Evolutionary conservation across 2,329 filamentous ascomycete species (phyloP).

Genomic region (Trichoderma lentiforme): DNA sequence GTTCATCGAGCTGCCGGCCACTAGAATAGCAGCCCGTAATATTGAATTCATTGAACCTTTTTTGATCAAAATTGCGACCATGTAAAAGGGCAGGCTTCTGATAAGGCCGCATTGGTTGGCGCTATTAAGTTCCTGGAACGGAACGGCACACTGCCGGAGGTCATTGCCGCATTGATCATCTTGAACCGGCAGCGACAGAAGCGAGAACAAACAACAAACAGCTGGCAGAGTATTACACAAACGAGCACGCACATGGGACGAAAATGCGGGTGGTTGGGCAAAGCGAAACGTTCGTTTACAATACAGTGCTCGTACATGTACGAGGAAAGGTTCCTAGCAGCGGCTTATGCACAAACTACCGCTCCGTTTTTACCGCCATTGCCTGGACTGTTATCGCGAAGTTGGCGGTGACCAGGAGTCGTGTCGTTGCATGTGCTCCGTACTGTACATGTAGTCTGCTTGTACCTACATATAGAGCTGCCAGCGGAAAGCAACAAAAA

Average conservation of each 20-base stretch:
- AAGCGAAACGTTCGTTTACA: neutral
- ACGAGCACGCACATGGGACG: neutral
- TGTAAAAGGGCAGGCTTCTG: neutral
- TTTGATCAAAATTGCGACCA: neutral
- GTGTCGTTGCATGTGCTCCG: neutral
- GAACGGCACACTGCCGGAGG: conserved; percentile 4
- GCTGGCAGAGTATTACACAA: neutral
- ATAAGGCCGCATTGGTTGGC: neutral
- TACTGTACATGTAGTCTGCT: neutral
- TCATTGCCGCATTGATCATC: conserved; percentile 13
- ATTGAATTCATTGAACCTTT: neutral
- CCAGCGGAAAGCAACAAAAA: neutral
- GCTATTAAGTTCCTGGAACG: neutral
- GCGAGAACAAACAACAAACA: neutral
- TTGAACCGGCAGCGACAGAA: neutral
- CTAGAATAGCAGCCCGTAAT: neutral
- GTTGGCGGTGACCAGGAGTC: conserved; percentile 6
- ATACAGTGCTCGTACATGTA: neutral
- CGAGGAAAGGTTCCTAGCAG: neutral
- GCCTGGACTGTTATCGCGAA: neutral
- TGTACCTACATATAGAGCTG: neutral
- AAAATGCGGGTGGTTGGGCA: neutral
- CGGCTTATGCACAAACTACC: neutral
- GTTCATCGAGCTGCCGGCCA: neutral
- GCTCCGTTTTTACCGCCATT: conserved; percentile 6